Conservation (phyloP, 2,329 filamentous ascomycete species). For the Trichoderma brevicompactum region DNA sequence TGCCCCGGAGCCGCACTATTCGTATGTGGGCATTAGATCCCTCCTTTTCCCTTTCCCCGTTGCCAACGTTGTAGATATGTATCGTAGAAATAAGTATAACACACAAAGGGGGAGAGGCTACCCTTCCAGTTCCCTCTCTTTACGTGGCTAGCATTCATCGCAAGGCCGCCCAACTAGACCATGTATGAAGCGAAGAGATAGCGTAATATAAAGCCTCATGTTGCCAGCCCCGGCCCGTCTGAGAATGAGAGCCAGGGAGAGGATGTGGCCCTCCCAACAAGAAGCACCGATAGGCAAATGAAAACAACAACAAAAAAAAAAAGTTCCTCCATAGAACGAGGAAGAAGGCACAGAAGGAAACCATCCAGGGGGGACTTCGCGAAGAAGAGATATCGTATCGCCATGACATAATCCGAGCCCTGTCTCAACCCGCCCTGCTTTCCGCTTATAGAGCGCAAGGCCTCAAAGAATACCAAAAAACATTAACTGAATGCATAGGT, state of each 20-base stretch:
- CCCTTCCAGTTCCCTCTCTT: constrained; percentile 11
- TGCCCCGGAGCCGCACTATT: constrained; percentile 13
- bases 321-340: not conserved
- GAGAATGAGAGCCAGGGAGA: constrained; percentile 14
- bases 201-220: constrained; percentile 12
- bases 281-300: constrained; percentile 21
- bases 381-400: constrained; percentile 14
- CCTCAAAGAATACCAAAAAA: not conserved
- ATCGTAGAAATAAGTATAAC: constrained; percentile 25
- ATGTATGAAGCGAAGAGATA: constrained; percentile 21
- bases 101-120: constrained; percentile 13
- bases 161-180: not conserved
- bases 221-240: constrained; percentile 25
- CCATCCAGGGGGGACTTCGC: constrained; percentile 3
- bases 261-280: constrained; percentile 25
- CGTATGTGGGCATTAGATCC: constrained; percentile 6
- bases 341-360: not conserved
- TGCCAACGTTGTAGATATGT: constrained; percentile 22
- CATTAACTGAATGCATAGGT: not conserved
- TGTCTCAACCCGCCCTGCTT: not conserved
- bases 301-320: constrained; percentile 6
- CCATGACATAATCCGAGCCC: constrained; percentile 10
- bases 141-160: not conserved
- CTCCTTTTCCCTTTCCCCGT: constrained; percentile 19
- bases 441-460: not conserved